Conservation (phyloP, 495 filamentous ascomycete species). For the Tuber aestivum region DNA sequence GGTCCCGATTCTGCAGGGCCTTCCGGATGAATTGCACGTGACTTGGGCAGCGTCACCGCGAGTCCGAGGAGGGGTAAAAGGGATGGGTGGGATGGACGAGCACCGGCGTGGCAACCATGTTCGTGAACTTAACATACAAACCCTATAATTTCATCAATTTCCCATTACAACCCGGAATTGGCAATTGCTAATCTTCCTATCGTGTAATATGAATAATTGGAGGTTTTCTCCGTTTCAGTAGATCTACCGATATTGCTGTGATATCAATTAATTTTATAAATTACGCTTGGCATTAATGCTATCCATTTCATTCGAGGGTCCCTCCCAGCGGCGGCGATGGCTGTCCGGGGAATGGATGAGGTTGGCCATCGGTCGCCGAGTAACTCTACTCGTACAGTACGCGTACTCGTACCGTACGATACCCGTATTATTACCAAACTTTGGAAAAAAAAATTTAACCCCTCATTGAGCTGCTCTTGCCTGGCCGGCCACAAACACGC, state of each 20-base stretch:
- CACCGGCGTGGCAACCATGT: background rate
- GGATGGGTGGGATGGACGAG: background rate
- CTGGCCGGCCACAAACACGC: slow-evolving; percentile 15
- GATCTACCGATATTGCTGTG: background rate
- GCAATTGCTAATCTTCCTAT: background rate
- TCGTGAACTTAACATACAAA: background rate
- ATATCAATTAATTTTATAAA: background rate
- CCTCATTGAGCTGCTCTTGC: slow-evolving; percentile 26
- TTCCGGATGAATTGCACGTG: background rate
- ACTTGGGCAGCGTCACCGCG: background rate
- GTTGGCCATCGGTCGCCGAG: background rate
- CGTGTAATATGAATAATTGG: background rate
- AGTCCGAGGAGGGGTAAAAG: background rate
- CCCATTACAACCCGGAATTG: background rate
- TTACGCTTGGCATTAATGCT: background rate
- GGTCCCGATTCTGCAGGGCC: background rate
- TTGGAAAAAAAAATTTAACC: slow-evolving; percentile 14
- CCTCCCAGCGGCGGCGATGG: background rate
- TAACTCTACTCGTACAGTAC: background rate
- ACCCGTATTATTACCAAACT: background rate
- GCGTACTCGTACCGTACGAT: background rate
- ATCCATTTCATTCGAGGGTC: background rate
- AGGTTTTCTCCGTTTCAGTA: slow-evolving; percentile 1
- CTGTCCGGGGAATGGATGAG: background rate
- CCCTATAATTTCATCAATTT: background rate